Conservation (phyloP, 192 early-diverging fungal genomes). For the Podila verticillata region DNA sequence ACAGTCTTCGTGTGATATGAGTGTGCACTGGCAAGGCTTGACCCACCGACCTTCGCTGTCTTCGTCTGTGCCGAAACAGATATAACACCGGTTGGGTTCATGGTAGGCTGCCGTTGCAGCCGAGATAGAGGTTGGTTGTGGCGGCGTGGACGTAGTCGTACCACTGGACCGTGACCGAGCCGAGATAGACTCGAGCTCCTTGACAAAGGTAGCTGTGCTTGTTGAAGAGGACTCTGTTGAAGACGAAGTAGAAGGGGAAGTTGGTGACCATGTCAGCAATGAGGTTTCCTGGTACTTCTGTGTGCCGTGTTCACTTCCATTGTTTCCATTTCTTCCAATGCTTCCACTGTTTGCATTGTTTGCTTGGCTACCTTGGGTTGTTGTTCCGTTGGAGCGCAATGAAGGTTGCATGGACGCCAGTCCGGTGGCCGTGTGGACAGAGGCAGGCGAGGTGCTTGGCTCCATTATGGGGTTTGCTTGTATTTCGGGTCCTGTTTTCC, state of each 20-base stretch:
- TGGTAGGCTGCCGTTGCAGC: slow-evolving; percentile 21
- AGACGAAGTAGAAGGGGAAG: neutral
- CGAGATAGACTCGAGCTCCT: slow-evolving; percentile 35
- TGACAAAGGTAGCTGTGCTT: slow-evolving; percentile 12
- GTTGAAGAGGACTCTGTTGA: neutral
- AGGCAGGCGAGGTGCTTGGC: slow-evolving; percentile 13
- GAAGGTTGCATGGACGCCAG: slow-evolving; percentile 7
- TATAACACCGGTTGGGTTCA: slow-evolving; percentile 69
- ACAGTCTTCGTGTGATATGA: slow-evolving; percentile 83
- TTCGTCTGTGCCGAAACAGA: slow-evolving; percentile 77
- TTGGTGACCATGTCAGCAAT: neutral
- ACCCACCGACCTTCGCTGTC: slow-evolving; percentile 72
- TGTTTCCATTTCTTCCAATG: neutral
- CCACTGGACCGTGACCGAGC: slow-evolving; percentile 12
- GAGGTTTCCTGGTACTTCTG: neutral
- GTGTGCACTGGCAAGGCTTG: slow-evolving; percentile 76
- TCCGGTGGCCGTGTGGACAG: slow-evolving; percentile 7
- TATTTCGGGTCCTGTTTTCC: neutral
- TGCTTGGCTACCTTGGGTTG: neutral
- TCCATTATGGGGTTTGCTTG: slow-evolving; percentile 14
- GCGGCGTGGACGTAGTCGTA: slow-evolving; percentile 4
- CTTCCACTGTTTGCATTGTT: neutral
- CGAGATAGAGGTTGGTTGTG: slow-evolving; percentile 1
- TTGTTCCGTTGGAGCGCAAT: neutral
- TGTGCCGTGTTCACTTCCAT: neutral